Evolutionary conservation across 257 asterid species (phyloP), one percentile per base, ranked within the genome.

Genomic region (Solanum pennellii): DNA sequence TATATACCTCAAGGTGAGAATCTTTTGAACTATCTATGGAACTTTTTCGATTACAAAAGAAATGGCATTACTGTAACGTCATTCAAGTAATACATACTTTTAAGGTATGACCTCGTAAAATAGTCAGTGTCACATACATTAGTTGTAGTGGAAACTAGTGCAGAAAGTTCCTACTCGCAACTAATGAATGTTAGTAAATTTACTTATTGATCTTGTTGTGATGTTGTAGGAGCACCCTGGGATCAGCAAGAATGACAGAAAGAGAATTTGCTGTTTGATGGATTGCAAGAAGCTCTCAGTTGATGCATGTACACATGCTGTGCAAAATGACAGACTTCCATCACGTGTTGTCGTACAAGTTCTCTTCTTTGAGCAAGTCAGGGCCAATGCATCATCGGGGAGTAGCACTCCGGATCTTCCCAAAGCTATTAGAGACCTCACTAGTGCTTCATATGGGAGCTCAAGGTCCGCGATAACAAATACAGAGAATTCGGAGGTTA

Each of bases 391-490:
- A 65, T 89, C 98, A 3, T 96, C 98, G 0, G 99, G 98, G 5
- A 93, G 99, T 93, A 93, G 95, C 92, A 96, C 99, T 0, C 99
- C 99, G 2, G 98, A 96, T 83, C 97, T 95, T 1, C 99, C 99
- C 2, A 95, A 92, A 88, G 94, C 94, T 37, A 93, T 95, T 82
- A 94, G 93, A 87, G 96, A 96, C 91, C 96, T 96, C 42, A 94
- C 91, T 88, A 83, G 91, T 27, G 87, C 88, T 56, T 95, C 99
- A 11, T 91, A 91, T 49, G 94, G 98, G 49, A 95, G 98, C 91
- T 94, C 99, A 10, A 90, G 96, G 84, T 92, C 98, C 16, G 93
- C 93, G 21, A 93, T 93, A 6, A 92, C 98, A 31, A 90, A 93
- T 88, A 90, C 94, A 1, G 98, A 95, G 86, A 98, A 96, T 6